A percentile compares a stretch with the other conserved stretches of the same genome.
These are phyloP conservation scores for Platanthera guangdongensis DNA, from an alignment of 106 monocot genomes.

Conservation along the genomic window DNA sequence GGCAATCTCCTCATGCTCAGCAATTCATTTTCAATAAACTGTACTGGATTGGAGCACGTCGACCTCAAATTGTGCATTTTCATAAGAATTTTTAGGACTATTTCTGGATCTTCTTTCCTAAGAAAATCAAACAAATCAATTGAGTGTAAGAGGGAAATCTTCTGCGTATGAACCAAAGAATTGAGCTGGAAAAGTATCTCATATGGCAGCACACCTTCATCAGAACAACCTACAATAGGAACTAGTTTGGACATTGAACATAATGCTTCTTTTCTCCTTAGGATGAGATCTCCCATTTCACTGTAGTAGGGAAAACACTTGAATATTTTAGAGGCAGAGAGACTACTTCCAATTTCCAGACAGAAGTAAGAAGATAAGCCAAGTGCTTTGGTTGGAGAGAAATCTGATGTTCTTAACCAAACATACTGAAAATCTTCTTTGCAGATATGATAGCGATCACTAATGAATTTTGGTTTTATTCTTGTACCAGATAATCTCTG, in stretches of 20 bases:
- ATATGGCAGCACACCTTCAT: slow-evolving; percentile 29
- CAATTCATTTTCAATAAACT: slow-evolving; percentile 36
- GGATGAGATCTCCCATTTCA: slow-evolving; percentile 44
- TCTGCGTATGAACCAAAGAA: slow-evolving; percentile 81
- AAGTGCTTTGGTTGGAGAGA: slow-evolving; percentile 46
- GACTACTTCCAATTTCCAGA: slow-evolving; percentile 34
- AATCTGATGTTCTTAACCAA: slow-evolving; percentile 82
- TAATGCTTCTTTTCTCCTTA: slow-evolving; percentile 14
- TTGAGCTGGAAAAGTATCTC: slow-evolving; percentile 86
- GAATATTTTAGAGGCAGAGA: slow-evolving; percentile 30
- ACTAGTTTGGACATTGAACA: slow-evolving; percentile 28
- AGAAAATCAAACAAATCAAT: slow-evolving; percentile 51
- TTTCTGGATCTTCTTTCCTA: slow-evolving; percentile 30
- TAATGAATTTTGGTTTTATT: slow-evolving; percentile 28
- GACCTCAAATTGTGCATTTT: slow-evolving; percentile 53
- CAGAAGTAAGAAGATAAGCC: slow-evolving; percentile 57
- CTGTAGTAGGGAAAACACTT: slow-evolving; percentile 36
- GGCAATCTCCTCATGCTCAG: slow-evolving; percentile 12
- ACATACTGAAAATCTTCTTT: slow-evolving; percentile 48
- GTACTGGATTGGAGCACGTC: slow-evolving; percentile 65
- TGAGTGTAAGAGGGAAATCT: slow-evolving; percentile 46
- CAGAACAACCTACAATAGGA: slow-evolving; percentile 47
- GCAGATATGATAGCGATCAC: slow-evolving; percentile 45
- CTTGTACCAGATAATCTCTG: slow-evolving; percentile 23
- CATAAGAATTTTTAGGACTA: slow-evolving; percentile 36